Conservation (phyloP, 305 asterid genomes). For the Fraxinus xanthoxyloides region DNA sequence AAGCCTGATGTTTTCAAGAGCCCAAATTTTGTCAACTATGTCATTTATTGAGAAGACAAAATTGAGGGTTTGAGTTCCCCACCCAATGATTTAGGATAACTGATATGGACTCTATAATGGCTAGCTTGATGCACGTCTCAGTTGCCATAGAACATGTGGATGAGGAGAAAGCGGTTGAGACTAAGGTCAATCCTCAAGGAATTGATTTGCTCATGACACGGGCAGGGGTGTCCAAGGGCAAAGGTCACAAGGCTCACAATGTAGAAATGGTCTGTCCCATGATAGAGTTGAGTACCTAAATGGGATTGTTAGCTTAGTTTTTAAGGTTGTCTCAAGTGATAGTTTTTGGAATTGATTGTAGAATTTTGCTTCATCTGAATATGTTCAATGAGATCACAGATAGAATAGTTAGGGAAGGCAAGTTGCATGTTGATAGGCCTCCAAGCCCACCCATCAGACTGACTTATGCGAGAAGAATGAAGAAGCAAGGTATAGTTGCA, state of each 20-base stretch:
- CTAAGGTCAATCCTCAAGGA: slow-evolving; percentile 65
- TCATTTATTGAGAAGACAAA: slow-evolving; percentile 88
- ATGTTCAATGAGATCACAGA: neutral
- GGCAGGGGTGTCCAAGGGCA: slow-evolving; percentile 70
- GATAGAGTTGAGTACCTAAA: slow-evolving; percentile 74
- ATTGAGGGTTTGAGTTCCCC: slow-evolving; percentile 91
- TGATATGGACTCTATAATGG: slow-evolving; percentile 56
- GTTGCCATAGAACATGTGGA: slow-evolving; percentile 41
- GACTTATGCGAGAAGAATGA: neutral
- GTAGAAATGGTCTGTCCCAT: slow-evolving; percentile 90
- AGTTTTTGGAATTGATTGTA: slow-evolving; percentile 17
- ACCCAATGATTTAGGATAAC: slow-evolving; percentile 88
- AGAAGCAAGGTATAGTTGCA: neutral
- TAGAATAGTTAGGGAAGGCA: neutral
- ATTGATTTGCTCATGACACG: slow-evolving; percentile 83
- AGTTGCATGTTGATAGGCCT: neutral
- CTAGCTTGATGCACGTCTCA: slow-evolving; percentile 46
- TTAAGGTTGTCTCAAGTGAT: slow-evolving; percentile 20
- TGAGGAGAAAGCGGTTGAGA: slow-evolving; percentile 72
- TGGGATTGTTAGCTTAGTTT: neutral
- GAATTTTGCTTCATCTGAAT: slow-evolving; percentile 11
- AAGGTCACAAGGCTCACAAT: slow-evolving; percentile 66
- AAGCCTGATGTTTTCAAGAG: slow-evolving; percentile 88
- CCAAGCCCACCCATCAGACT: neutral
- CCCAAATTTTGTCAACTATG: slow-evolving; percentile 78